Conservation (phyloP, 2,329 filamentous ascomycete genomes). For the Mycocentrospora acerina region DNA sequence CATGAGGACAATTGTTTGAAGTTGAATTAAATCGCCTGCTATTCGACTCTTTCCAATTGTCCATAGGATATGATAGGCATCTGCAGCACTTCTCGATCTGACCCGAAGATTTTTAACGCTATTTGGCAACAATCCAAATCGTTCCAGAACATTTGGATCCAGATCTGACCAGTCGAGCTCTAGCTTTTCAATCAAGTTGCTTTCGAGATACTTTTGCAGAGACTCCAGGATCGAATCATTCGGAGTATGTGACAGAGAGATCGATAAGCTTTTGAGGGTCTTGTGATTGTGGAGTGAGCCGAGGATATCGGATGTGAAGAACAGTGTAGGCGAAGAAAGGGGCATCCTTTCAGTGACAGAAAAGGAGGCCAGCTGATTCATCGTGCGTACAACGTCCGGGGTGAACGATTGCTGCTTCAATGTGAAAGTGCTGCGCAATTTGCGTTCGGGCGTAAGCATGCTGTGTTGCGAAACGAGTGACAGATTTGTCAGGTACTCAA, state of each 20-base stretch:
- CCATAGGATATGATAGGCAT: conserved; percentile 17
- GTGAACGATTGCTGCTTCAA: conserved; percentile 19
- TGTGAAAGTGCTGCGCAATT: conserved; percentile 12
- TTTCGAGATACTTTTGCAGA: conserved; percentile 16
- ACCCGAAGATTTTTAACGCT: conserved; percentile 20
- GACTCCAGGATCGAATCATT: conserved; percentile 15
- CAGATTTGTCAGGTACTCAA: conserved; percentile 20
- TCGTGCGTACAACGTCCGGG: conserved; percentile 12
- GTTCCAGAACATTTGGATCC: conserved; percentile 13
- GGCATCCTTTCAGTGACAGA: conserved; percentile 17
- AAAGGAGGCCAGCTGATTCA: conserved; percentile 20
- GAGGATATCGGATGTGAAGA: conserved; percentile 24
- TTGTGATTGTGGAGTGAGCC: conserved; percentile 18
- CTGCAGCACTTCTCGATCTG: conserved; percentile 8
- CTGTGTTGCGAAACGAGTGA: conserved; percentile 24
- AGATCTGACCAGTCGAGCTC: conserved; percentile 32
- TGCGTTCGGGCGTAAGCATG: conserved; percentile 9
- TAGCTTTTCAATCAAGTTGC: conserved; percentile 15
- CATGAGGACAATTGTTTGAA: conserved; percentile 23
- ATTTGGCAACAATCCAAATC: conserved; percentile 12
- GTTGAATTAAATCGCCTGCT: conserved; percentile 7
- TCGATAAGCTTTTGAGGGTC: conserved; percentile 14
- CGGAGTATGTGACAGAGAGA: conserved; percentile 20
- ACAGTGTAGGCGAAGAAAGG: conserved; percentile 11
- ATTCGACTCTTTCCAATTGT: conserved; percentile 10